Base-by-base conservation (phyloP, 495 filamentous ascomycete species). In the Trypethelium eluteriae region DNA sequence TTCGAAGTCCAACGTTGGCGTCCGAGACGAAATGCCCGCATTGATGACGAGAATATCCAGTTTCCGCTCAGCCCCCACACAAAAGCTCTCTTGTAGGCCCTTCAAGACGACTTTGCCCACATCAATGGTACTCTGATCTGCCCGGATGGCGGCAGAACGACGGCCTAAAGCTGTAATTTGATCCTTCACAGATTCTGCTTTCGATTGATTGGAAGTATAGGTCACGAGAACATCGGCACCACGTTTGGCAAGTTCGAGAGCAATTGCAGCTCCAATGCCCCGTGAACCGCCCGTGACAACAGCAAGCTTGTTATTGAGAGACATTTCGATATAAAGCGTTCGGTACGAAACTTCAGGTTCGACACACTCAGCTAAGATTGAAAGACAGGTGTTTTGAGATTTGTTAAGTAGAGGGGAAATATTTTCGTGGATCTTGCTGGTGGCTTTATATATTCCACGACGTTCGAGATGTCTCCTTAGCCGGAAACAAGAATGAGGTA, bases 131-230 rank as follows among this genome's bases (percentile, higher is more conserved):
- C 53, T 36, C 36, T 59, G 53, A 14, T 59, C 53, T 9, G 53
- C 53, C 32, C 32, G 14, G 6, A 59, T 59, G 53, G 7, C 18
- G 32, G 36, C 36, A 7, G 53, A 59, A 5, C 53, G 53, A 5
- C 53, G 53, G 5, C 53, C 53, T 36, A 59, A 59, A 7, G 53
- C 53, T 3, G 18, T 14, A 10, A 59, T 59, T 14, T 59, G 53
- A 9, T 59, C 53, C 14, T 36, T 59, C 32, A 59, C 53, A 36
- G 53, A 34, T 59, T 59, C 53, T 18, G 53, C 62, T 49, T 76
- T 73, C 62, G 79, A 80, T 38, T 62, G 71, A 2, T 72, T 59
- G 12, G 77, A 81, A 12, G 75, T 76, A 66, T 79, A 82, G 6
- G 77, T 78, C 25, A 83, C 65, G 16, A 72, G 62, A 11, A 70